Percentiles rank a stretch among this genome's conserved stretches.
phyloP scores from a whole-genome alignment of 306 rosid genomes.

The Corylus heterophylla region DNA sequence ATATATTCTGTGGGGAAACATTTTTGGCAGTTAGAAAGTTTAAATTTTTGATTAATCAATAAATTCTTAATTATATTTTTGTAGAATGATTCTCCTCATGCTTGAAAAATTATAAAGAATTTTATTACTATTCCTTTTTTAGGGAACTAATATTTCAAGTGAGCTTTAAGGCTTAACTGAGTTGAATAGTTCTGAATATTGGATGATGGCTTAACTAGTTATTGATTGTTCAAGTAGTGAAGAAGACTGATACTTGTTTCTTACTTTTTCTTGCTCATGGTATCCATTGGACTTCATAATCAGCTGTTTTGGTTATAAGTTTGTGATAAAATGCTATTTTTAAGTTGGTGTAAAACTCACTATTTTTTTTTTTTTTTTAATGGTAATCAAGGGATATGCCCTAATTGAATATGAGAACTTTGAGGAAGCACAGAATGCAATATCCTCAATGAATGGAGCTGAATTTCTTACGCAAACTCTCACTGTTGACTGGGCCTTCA shows the following conservation, averaged over 20 bases:
- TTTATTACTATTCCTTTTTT: background rate
- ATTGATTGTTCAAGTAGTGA: background rate
- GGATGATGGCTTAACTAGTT: background rate
- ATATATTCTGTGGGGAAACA: background rate
- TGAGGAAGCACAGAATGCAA: constrained; percentile 82
- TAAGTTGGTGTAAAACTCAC: background rate
- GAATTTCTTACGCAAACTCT: constrained; percentile 73
- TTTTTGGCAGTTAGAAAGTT: background rate
- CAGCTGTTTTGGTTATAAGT: background rate
- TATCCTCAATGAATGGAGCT: constrained; percentile 79
- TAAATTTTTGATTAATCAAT: background rate
- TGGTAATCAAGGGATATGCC: constrained; percentile 48
- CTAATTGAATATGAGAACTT: constrained; percentile 53
- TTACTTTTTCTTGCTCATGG: background rate
- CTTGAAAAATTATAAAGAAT: background rate
- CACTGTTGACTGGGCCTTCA: constrained; percentile 94
- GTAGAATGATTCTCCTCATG: background rate
- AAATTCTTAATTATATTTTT: background rate
- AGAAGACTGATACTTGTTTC: background rate
- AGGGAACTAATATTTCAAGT: background rate
- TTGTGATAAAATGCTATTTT: background rate
- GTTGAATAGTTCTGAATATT: background rate
- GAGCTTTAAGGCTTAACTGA: background rate
- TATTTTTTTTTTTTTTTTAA: background rate
- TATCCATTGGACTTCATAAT: background rate